Evolutionary conservation across 495 filamentous ascomycete species (phyloP).

Genomic region (Clohesyomyces aquaticus): DNA sequence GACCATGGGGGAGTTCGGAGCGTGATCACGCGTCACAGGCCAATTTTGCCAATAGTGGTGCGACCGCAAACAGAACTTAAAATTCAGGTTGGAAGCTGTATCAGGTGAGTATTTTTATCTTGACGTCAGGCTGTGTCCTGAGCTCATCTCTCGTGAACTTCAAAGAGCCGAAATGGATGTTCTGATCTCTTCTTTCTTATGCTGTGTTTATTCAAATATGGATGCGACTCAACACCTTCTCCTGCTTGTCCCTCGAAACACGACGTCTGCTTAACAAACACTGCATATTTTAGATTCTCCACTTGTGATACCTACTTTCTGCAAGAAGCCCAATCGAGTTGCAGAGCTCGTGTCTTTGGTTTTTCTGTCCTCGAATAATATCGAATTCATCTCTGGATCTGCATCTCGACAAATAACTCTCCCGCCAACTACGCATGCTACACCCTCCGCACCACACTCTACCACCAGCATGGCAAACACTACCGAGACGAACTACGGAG

Average conservation of each 20-base stretch:
- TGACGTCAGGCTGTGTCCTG: background rate
- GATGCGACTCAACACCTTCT: background rate
- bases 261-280: background rate
- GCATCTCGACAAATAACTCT: background rate
- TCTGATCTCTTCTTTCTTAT: background rate
- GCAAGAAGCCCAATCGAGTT: background rate
- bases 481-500: background rate
- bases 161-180: background rate
- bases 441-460: background rate
- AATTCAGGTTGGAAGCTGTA: background rate
- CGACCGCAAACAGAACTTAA: background rate
- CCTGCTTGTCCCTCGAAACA: background rate
- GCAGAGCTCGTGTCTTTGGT: background rate
- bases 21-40: background rate
- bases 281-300: background rate
- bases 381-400: background rate
- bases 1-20: background rate
- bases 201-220: background rate
- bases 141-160: background rate
- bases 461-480: constrained; percentile 1
- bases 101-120: background rate
- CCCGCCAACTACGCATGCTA: background rate
- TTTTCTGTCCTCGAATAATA: background rate
- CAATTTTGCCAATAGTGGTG: background rate
- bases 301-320: background rate